Base-by-base conservation (phyloP, 2,329 filamentous ascomycete species). In the Aspergillus ruber region DNA sequence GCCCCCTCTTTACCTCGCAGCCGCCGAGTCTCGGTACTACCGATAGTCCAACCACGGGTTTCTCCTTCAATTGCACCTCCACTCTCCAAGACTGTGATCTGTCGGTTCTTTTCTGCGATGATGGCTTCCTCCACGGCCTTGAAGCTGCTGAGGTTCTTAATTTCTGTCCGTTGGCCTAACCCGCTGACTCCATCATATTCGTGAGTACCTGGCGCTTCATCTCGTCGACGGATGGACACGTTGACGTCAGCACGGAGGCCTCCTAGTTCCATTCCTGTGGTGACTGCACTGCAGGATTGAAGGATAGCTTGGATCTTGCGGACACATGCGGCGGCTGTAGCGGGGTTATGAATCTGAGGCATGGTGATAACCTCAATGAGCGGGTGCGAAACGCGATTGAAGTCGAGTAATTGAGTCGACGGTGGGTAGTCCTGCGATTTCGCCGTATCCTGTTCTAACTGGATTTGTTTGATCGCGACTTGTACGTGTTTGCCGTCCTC, bases 401-500 rank as follows among this genome's bases (percentile, higher is more conserved):
- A 90, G 65, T 98, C 93, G 21, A 98, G 78, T 64, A 94, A 84
- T 55, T 90, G 83, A 4, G 80, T 80, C 10, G 80, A 83, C 10
- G 81, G 82, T 1, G 86, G 81, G 57, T 91, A 84, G 23, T 88
- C 84, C 35, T 90, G 79, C 1, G 91, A 96, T 70, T 97, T 97
- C 56, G 90, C 93, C 1, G 93, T 97, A 66, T 98, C 93, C 70
- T 98, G 93, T 71, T 98, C 93, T 74, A 98, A 84, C 69, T 98
- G 93, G 7, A 98, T 80, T 68, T 97, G 93, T 67, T 93, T 87
- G 62, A 98, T 95, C 25, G 86, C 84, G 43, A 98, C 78, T 0
- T 74, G 76, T 17, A 95, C 70, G n/a, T 76, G 71, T 15, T 84
- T 75, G 1, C 86, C 86, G 58, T 90, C 85, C 58, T 87, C 79